Evolutionary conservation across 768 basidiomycete species (phyloP), one percentile per base, ranked within the genome.

Genomic region (Lentinus tigrinus): DNA sequence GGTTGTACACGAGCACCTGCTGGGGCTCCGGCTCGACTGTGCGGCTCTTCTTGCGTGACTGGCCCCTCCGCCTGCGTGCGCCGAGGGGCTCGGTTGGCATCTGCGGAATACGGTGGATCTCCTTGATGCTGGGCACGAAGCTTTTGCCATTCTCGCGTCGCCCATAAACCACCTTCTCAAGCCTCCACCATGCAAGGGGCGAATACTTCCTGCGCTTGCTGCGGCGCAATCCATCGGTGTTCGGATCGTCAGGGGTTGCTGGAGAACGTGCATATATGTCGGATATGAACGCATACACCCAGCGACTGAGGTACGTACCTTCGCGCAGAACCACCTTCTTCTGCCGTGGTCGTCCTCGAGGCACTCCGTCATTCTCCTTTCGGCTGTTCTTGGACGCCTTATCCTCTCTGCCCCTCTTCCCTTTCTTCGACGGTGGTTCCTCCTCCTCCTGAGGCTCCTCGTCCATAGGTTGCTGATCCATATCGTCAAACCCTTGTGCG

Each of bases 161-260:
- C 6, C 88, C 88, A 65, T 93, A 98, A 2, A 95, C 86, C 23
- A 93, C 82, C 61, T 85, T 88, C 74, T 98, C 96, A 63, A 85
- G 84, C n/a, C 94, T 84, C 96, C 96, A 98, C 77, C 81, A 96
- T 39, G 92, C 90, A 36, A 98, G 77, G 4, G 95, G 96, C 48
- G 75, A 74, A 65, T 84, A 85, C 31, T 84, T 84, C 52, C 81
- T 76, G 23, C 95, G 85, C 47, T 75, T 75, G 28, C 92, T 88
- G 49, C 89, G 85, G 17, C 94, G 87, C 2, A 90, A 75, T 23
- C 87, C 87, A 28, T 69, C 61, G 31, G 66, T 64, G 23, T 75
- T 65, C 16, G 56, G 47, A 42, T 70, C 70, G 13, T 69, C 60
- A 10, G 62, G 70, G 3, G 69, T 58, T 40, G 69, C 70, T 69